A percentile compares a stretch with the other conserved stretches of the same genome.
Evolutionary conservation across 2,329 filamentous ascomycete genomes (phyloP).

Genomic region (Hortaea sp.): DNA sequence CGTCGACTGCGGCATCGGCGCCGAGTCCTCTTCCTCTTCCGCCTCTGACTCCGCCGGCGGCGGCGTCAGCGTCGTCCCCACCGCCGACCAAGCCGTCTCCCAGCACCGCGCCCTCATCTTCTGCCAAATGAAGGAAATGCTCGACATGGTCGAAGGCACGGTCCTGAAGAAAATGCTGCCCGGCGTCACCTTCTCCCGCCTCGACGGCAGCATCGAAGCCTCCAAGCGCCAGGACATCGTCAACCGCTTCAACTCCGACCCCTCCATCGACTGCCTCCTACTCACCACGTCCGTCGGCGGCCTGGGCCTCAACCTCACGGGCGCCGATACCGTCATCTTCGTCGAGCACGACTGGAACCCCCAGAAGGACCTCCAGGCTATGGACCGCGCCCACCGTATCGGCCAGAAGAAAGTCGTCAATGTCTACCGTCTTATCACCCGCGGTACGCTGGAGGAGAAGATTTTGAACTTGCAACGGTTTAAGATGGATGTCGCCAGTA

Average conservation of each 20-base stretch:
- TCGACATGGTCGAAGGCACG: constrained; percentile 95
- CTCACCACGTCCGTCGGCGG: constrained; percentile 93
- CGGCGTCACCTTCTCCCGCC: constrained; percentile 81
- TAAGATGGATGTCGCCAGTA: constrained; percentile 97
- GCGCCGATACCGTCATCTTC: constrained; percentile 97
- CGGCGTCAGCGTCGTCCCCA: constrained; percentile 37
- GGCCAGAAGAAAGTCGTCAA: constrained; percentile 99
- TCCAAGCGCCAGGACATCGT: constrained; percentile 94
- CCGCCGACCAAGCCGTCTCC: constrained; percentile 70
- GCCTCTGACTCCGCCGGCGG: constrained; percentile 1
- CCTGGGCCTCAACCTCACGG: constrained; percentile 86
- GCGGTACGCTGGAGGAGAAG: constrained; percentile 95
- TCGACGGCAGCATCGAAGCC: constrained; percentile 87
- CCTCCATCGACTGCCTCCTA: constrained; percentile 87
- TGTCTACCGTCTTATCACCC: constrained; percentile 91
- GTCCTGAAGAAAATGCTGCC: constrained; percentile 87
- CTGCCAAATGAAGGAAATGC: constrained; percentile 99
- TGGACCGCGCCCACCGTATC: constrained; percentile 96
- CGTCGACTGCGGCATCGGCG: constrained; percentile 96
- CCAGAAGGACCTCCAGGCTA: constrained; percentile 95
- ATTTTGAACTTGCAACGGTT: constrained; percentile 93
- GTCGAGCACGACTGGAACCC: constrained; percentile 99
- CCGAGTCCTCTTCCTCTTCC: constrained; percentile 41
- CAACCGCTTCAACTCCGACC: constrained; percentile 97
- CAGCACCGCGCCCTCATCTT: constrained; percentile 94